These are phyloP conservation scores for Trichoderma breve DNA, from an alignment of 2,329 filamentous ascomycete species.

Conservation along the genomic window DNA sequence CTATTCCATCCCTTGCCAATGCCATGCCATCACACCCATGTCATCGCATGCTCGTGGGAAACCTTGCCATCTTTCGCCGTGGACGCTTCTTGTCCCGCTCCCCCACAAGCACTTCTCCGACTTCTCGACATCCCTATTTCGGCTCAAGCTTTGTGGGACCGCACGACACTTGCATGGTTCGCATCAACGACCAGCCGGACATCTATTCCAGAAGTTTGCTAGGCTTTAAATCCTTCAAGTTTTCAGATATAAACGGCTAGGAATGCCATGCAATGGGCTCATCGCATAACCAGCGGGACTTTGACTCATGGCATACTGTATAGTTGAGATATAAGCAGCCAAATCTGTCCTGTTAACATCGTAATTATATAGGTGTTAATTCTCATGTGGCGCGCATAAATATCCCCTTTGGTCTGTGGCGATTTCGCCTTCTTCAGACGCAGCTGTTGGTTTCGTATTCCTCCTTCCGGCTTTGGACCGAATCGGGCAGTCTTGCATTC, in stretches of 20 bases:
- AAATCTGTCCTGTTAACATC: neutral
- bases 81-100: neutral
- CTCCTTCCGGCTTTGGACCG: neutral
- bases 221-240: neutral
- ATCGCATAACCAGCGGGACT: neutral
- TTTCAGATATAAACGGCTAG: neutral
- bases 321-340: neutral
- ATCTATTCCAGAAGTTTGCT: neutral
- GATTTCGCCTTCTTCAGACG: neutral
- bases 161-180: neutral
- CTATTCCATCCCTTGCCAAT: neutral
- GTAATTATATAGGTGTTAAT: neutral
- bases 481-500: constrained; percentile 2
- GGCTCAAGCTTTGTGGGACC: neutral
- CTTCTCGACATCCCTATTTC: neutral
- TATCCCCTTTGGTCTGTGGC: neutral
- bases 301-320: neutral
- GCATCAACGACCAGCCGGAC: neutral
- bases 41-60: neutral
- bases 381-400: neutral
- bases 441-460: neutral
- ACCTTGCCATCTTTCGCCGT: neutral
- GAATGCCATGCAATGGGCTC: neutral
- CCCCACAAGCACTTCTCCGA: neutral
- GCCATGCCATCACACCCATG: neutral